A percentile compares a stretch with the other conserved stretches of the same genome.
Conservation (phyloP, 352 stramenopile species). For the Aphanomyces euteiches region DNA sequence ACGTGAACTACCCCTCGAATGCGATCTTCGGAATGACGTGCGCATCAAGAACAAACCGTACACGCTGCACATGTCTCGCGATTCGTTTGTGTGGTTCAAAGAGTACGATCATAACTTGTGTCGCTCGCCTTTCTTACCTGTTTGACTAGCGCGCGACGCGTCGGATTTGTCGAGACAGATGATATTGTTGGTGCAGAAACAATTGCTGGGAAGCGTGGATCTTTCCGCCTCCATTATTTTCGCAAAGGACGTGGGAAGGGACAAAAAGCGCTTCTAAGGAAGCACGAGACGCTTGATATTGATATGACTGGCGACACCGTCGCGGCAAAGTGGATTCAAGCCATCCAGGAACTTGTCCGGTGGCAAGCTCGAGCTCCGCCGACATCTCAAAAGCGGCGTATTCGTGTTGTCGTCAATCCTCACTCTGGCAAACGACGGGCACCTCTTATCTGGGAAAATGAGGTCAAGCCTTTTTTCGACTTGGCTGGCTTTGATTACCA, state of each 20-base stretch:
- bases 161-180: slow-evolving; percentile 60
- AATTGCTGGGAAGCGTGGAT: slow-evolving; percentile 33
- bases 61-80: slow-evolving; percentile 58
- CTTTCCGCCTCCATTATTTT: slow-evolving; percentile 77
- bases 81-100: slow-evolving; percentile 57
- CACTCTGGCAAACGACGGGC: slow-evolving; percentile 69
- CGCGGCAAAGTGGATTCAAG: slow-evolving; percentile 50
- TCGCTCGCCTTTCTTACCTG: background rate
- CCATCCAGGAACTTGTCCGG: slow-evolving; percentile 76
- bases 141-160: slow-evolving; percentile 36
- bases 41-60: slow-evolving; percentile 47
- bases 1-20: slow-evolving; percentile 64
- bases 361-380: slow-evolving; percentile 73
- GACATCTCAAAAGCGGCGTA: slow-evolving; percentile 59
- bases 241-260: slow-evolving; percentile 46
- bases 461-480: slow-evolving; percentile 77
- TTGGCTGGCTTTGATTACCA: slow-evolving; percentile 71
- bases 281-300: slow-evolving; percentile 52
- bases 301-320: slow-evolving; percentile 35
- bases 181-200: slow-evolving; percentile 68
- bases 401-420: slow-evolving; percentile 80
- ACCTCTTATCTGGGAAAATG: slow-evolving; percentile 56
- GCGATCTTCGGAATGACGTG: slow-evolving; percentile 48
- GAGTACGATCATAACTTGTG: slow-evolving; percentile 28
- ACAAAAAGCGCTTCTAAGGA: slow-evolving; percentile 57